Conservation (phyloP, 2,329 filamentous ascomycete species). For the Sphaceloma murrayae region DNA sequence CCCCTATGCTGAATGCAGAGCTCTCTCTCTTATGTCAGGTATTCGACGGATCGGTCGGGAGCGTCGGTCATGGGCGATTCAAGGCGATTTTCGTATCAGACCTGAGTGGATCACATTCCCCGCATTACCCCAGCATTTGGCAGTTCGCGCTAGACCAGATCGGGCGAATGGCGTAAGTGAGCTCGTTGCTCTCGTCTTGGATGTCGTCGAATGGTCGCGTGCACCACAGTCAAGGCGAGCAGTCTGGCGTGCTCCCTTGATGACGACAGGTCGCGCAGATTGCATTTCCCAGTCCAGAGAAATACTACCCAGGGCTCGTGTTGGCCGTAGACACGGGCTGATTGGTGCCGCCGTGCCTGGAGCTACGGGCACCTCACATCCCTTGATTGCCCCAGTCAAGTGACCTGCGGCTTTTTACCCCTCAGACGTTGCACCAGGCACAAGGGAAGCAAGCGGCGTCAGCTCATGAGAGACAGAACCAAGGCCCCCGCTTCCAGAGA, state of each 20-base stretch:
- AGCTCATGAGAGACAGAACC: conserved; percentile 1
- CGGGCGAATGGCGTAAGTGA: not conserved
- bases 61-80: not conserved
- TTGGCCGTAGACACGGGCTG: too few species aligned
- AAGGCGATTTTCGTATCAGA: not conserved
- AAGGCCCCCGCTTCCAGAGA: conserved; percentile 13
- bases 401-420: conserved; percentile 16
- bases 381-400: conserved; percentile 4
- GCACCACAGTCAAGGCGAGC: not conserved
- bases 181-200: not conserved
- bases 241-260: too few species aligned
- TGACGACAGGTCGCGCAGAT: too few species aligned
- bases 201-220: conserved; percentile 10
- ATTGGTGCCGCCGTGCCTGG: not conserved
- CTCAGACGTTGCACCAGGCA: conserved; percentile 15
- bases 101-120: not conserved
- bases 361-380: conserved; percentile 16
- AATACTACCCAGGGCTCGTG: too few species aligned
- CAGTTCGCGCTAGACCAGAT: not conserved
- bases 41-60: not conserved
- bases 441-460: conserved; percentile 1
- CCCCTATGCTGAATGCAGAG: too few species aligned
- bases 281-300: too few species aligned
- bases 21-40: too few species aligned
- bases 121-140: not conserved